phyloP scores from a whole-genome alignment of 192 early-diverging fungal genomes.

The Mortierella claussenii region DNA sequence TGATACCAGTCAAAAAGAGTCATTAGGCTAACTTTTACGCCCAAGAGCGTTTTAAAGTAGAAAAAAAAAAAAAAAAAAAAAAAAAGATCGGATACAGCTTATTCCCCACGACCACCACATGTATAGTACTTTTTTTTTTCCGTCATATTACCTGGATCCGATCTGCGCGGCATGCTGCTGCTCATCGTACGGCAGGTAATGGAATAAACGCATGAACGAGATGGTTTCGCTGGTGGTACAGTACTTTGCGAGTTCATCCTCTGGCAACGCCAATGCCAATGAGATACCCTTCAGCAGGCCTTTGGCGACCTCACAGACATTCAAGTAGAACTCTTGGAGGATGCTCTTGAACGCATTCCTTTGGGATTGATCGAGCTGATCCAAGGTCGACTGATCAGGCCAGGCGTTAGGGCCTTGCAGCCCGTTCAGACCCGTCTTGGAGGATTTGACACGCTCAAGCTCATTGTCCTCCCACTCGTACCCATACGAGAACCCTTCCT shows the following conservation, averaged over 20 bases:
- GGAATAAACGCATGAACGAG: constrained; percentile 66
- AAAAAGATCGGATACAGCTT: too few species aligned
- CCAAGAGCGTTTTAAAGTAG: too few species aligned
- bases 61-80: too few species aligned
- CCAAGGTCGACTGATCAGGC: constrained; percentile 29
- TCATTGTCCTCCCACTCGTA: constrained; percentile 48
- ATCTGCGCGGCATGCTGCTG: constrained; percentile 28
- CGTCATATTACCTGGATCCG: constrained; percentile 39
- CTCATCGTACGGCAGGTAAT: constrained; percentile 60
- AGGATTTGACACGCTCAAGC: background rate
- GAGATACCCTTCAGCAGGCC: constrained; percentile 56
- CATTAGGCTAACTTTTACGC: too few species aligned
- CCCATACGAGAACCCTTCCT: constrained; percentile 71
- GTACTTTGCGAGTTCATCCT: constrained; percentile 42
- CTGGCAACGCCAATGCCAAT: constrained; percentile 47
- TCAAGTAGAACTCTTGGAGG: constrained; percentile 50
- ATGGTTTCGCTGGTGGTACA: constrained; percentile 61
- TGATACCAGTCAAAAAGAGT: background rate
- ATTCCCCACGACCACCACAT: background rate
- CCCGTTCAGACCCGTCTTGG: constrained; percentile 47
- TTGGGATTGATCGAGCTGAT: constrained; percentile 28
- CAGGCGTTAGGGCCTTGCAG: constrained; percentile 67
- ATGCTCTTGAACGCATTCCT: constrained; percentile 20
- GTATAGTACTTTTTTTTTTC: background rate
- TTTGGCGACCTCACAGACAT: constrained; percentile 51